A percentile compares a stretch with the other conserved stretches of the same genome.
Conservation (phyloP, 1,284 basidiomycete genomes). For the Pholiota adiposa region DNA sequence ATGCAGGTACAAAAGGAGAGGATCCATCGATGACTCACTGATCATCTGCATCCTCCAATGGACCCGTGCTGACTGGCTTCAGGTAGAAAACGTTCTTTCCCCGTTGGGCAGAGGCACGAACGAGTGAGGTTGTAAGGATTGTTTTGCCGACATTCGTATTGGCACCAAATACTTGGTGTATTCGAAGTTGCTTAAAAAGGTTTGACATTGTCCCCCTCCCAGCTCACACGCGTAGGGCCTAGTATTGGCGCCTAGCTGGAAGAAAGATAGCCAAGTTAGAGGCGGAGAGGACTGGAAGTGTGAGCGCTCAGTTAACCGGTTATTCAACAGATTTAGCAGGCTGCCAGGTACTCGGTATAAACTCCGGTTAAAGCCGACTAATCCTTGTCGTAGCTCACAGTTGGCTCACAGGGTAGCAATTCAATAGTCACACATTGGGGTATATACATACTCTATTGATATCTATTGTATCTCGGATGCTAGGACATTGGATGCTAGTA, state of each 20-base stretch:
- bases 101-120: slow-evolving; percentile 67
- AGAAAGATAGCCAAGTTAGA: background rate
- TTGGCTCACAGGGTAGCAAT: too few relatives aligned
- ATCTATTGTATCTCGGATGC: too few relatives aligned
- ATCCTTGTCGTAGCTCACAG: too few relatives aligned
- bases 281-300: too few relatives aligned
- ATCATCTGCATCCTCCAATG: slow-evolving; percentile 81
- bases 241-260: background rate
- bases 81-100: slow-evolving; percentile 74
- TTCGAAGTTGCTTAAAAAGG: slow-evolving; percentile 78
- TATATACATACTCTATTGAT: background rate
- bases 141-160: slow-evolving; percentile 96
- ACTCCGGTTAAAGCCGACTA: background rate
- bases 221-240: background rate
- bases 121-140: slow-evolving; percentile 82
- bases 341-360: too few relatives aligned
- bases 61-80: slow-evolving; percentile 91
- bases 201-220: slow-evolving; percentile 38
- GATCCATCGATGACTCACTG: slow-evolving; percentile 49
- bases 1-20: background rate
- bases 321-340: too few relatives aligned
- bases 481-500: background rate
- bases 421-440: too few relatives aligned
- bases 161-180: slow-evolving; percentile 91
- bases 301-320: too few relatives aligned